Conservation (phyloP, 2,329 filamentous ascomycete genomes). For the Colletotrichum aenigma region DNA sequence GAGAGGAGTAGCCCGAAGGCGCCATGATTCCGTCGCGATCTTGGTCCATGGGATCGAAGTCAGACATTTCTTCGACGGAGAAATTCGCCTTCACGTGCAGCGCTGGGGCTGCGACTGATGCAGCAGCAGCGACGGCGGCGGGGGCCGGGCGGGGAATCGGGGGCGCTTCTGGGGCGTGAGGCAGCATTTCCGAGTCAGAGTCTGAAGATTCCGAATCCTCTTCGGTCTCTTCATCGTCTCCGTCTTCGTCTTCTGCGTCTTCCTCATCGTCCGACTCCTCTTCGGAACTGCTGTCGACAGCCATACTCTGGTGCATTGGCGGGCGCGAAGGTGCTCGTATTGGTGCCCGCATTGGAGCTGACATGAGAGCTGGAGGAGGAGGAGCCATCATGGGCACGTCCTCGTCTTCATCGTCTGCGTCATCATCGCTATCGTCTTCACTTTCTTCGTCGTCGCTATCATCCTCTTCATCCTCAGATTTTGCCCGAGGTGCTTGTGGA, state of each 20-base stretch:
- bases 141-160: conserved; percentile 1
- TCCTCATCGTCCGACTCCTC: conserved; percentile 7
- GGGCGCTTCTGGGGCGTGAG: neutral
- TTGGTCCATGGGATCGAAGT: conserved; percentile 49
- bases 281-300: neutral
- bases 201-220: conserved; percentile 21
- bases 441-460: conserved; percentile 7
- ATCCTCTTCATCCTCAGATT: neutral
- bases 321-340: neutral
- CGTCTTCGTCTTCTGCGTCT: conserved; percentile 16
- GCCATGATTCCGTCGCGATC: conserved; percentile 46
- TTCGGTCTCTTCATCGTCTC: conserved; percentile 8
- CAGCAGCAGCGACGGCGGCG: neutral
- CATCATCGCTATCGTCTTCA: neutral
- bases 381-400: conserved; percentile 6
- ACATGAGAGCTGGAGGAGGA: conserved; percentile 8
- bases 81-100: conserved; percentile 28
- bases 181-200: conserved; percentile 22
- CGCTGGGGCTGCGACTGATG: neutral
- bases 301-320: neutral
- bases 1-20: conserved; percentile 51
- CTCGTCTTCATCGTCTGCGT: conserved; percentile 6
- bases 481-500: neutral
- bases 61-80: conserved; percentile 47
- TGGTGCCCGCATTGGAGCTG: conserved; percentile 1